These are phyloP conservation scores for Gracilaria domingensis DNA, from an alignment of 23 red algal species.

Conservation along the genomic window DNA sequence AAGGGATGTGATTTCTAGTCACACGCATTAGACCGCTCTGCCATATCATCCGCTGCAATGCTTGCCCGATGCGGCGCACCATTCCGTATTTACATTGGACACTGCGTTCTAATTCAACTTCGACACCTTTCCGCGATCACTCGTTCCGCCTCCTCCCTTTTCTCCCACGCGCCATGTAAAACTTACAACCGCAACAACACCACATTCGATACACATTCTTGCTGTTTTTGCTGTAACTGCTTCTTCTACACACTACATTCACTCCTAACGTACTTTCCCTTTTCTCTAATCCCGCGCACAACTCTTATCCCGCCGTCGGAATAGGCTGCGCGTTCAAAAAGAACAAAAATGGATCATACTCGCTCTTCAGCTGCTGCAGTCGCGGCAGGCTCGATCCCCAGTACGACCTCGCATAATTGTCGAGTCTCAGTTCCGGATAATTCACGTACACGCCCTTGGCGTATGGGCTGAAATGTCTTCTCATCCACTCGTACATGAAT, in stretches of 20 bases:
- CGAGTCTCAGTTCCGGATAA: constrained; percentile 54
- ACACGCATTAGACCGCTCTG: constrained; percentile 80
- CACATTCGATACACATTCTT: no score
- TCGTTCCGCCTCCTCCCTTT: not conserved
- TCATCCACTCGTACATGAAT: constrained; percentile 59
- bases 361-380: constrained; percentile 28
- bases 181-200: not conserved
- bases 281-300: no score
- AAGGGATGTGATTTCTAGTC: constrained; percentile 81
- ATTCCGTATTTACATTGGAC: no score
- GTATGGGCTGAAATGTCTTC: constrained; percentile 36
- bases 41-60: constrained; percentile 36
- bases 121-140: no score
- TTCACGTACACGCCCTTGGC: constrained; percentile 64
- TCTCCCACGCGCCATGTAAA: not conserved
- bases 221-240: no score
- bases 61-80: not conserved
- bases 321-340: constrained; percentile 69
- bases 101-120: no score
- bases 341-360: constrained; percentile 58
- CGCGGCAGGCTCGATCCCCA: constrained; percentile 52
- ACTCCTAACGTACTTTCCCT: no score
- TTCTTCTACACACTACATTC: not conserved
- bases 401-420: constrained; percentile 45
- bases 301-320: constrained; percentile 12